Conservation (phyloP, 2,329 filamentous ascomycete species). For the Aspergillus sp. region DNA sequence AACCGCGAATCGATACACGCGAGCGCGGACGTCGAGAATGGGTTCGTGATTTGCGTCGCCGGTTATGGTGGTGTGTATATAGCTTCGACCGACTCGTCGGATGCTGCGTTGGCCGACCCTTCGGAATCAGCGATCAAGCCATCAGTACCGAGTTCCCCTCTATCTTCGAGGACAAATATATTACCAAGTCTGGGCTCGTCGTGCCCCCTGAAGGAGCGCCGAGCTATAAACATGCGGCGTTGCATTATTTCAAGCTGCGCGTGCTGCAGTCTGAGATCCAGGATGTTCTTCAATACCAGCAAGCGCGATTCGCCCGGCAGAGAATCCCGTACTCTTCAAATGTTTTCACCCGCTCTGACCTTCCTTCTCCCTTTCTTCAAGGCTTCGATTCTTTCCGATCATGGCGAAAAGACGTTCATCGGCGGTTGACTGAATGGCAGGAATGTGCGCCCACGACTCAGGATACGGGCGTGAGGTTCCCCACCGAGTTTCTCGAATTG, state of each 20-base stretch:
- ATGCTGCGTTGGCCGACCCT: slow-evolving; percentile 86
- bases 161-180: slow-evolving; percentile 78
- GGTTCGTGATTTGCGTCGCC: slow-evolving; percentile 76
- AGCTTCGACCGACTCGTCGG: slow-evolving; percentile 92
- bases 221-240: slow-evolving; percentile 84
- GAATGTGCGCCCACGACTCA: slow-evolving; percentile 69
- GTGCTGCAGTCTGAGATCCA: slow-evolving; percentile 91
- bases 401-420: slow-evolving; percentile 85
- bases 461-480: slow-evolving; percentile 84
- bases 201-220: slow-evolving; percentile 58
- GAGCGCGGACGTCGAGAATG: slow-evolving; percentile 71
- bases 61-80: slow-evolving; percentile 97
- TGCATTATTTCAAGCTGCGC: slow-evolving; percentile 87
- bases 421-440: slow-evolving; percentile 80
- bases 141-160: slow-evolving; percentile 95
- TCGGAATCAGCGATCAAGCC: slow-evolving; percentile 92
- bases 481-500: slow-evolving; percentile 81
- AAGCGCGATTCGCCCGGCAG: slow-evolving; percentile 72
- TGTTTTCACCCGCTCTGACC: slow-evolving; percentile 69
- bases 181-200: slow-evolving; percentile 72
- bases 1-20: slow-evolving; percentile 42
- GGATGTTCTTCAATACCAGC: slow-evolving; percentile 87
- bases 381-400: slow-evolving; percentile 80
- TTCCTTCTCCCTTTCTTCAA: slow-evolving; percentile 79
- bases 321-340: slow-evolving; percentile 61